Evolutionary conservation across 495 filamentous ascomycete species (phyloP).

Genomic region (Aspergillus conjunctus): DNA sequence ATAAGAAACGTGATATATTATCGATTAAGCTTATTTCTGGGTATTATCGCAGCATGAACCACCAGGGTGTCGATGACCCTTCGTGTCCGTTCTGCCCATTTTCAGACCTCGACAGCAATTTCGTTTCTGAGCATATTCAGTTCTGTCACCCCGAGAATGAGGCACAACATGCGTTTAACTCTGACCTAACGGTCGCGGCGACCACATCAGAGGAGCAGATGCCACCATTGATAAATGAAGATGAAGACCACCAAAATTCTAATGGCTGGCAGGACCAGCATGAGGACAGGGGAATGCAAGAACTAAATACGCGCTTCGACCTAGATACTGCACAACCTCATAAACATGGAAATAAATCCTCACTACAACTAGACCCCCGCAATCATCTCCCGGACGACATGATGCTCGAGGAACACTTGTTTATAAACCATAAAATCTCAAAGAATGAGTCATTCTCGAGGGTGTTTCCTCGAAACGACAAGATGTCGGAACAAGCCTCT

Average conservation of each 20-base stretch:
- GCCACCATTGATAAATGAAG: background rate
- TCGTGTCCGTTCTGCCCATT: conserved; percentile 61
- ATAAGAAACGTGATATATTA: conserved; percentile 5
- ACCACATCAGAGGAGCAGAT: background rate
- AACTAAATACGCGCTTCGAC: too few species aligned
- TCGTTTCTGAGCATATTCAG: conserved; percentile 60
- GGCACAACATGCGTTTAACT: conserved; percentile 22
- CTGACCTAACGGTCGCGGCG: background rate
- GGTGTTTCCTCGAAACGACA: conserved; percentile 18
- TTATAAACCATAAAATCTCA: background rate
- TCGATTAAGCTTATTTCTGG: background rate
- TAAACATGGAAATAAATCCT: background rate
- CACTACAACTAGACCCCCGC: background rate
- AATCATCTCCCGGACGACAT: background rate
- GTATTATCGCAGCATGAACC: conserved; percentile 24
- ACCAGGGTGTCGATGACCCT: conserved; percentile 18
- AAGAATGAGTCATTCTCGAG: background rate
- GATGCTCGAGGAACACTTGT: background rate
- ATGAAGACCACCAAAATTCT: background rate
- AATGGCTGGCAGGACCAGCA: too few species aligned
- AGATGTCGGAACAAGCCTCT: background rate
- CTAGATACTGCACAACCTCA: background rate
- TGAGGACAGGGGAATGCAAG: too few species aligned
- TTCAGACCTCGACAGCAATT: conserved; percentile 48
- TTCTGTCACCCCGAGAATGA: conserved; percentile 54